Conservation (phyloP, 306 rosid species). For the Clitoria ternatea region DNA sequence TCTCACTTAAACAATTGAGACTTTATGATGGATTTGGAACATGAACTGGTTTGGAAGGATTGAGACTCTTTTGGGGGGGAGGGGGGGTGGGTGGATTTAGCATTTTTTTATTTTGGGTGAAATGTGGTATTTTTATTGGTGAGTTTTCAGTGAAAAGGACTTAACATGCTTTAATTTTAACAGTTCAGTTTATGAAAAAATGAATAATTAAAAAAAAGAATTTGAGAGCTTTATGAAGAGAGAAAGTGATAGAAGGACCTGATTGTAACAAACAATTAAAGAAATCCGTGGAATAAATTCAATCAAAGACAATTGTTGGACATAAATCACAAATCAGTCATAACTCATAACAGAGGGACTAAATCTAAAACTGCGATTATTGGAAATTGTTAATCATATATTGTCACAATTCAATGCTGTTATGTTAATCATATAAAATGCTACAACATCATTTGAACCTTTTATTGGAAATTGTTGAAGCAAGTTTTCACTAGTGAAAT, state of each 20-base stretch:
- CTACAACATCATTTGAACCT: background rate
- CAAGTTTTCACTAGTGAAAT: background rate
- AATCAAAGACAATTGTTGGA: background rate
- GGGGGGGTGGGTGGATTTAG: background rate
- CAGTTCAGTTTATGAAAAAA: background rate
- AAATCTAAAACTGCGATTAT: too few species aligned
- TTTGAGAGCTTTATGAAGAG: background rate
- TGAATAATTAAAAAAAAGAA: background rate
- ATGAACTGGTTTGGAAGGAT: background rate
- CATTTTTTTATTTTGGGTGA: background rate
- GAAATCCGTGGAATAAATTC: background rate
- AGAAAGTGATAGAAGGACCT: background rate
- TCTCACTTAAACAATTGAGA: background rate
- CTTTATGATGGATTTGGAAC: background rate
- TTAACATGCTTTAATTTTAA: background rate
- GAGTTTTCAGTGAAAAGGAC: background rate
- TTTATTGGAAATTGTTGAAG: background rate
- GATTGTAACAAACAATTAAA: background rate
- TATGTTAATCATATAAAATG: background rate
- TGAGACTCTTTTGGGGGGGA: too few species aligned
- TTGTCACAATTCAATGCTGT: too few species aligned
- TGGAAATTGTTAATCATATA: too few species aligned
- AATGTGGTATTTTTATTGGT: background rate
- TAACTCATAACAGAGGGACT: too few species aligned
- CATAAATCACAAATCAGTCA: background rate